These are phyloP conservation scores for Bryoglossum gracile DNA, from an alignment of 495 filamentous ascomycete genomes.

Conservation along the genomic window DNA sequence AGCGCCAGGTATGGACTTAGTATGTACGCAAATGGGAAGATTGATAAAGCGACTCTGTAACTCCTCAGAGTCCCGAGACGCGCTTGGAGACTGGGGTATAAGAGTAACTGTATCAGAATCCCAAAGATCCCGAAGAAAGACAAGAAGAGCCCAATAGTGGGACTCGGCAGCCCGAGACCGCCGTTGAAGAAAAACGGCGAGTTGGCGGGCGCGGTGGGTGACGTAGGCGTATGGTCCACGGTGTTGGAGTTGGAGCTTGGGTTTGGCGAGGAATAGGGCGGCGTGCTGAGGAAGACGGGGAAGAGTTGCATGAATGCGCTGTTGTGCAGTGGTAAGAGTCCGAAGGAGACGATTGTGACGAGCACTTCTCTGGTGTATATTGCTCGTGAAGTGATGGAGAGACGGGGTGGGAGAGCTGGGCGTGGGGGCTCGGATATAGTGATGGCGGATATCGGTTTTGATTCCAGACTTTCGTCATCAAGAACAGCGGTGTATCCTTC, in stretches of 20 bases:
- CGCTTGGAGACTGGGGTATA: conserved; percentile 57
- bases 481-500: conserved; percentile 16
- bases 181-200: conserved; percentile 61
- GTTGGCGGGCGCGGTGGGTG: conserved; percentile 10
- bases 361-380: conserved; percentile 59
- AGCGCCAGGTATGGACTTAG: conserved; percentile 61
- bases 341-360: conserved; percentile 54
- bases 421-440: background rate
- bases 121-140: conserved; percentile 63
- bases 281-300: conserved; percentile 63
- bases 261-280: conserved; percentile 47
- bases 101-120: conserved; percentile 59
- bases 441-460: background rate
- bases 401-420: conserved; percentile 22
- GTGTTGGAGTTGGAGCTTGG: background rate
- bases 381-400: conserved; percentile 41
- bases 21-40: conserved; percentile 61
- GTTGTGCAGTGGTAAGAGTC: conserved; percentile 64
- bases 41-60: conserved; percentile 49
- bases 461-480: conserved; percentile 6
- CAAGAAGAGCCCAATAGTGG: conserved; percentile 61
- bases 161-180: conserved; percentile 62
- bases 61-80: conserved; percentile 55
- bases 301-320: conserved; percentile 70
- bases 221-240: background rate